A percentile compares a stretch with the other conserved stretches of the same genome.
These are phyloP conservation scores for Xylaria sp. DNA, from an alignment of 495 filamentous ascomycete species.

Conservation along the genomic window DNA sequence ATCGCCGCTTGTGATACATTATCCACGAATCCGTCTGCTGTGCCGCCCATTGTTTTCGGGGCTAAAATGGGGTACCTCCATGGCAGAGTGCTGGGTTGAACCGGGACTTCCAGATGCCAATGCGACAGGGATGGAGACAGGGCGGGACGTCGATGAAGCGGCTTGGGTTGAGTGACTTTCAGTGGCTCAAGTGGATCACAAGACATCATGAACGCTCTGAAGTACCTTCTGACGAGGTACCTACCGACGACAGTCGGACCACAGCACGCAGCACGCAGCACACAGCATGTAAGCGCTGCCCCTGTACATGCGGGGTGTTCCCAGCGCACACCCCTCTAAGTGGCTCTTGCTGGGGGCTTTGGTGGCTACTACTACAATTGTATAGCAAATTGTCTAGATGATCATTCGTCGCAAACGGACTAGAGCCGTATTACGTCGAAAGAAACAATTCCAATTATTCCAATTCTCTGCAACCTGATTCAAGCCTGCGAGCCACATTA, in stretches of 20 bases:
- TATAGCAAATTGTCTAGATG: conserved; percentile 14
- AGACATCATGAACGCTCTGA: conserved; percentile 7
- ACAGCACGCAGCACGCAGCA: background rate
- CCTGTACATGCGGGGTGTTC: conserved; percentile 24
- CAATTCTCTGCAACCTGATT: conserved; percentile 8
- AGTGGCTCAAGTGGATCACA: conserved; percentile 11
- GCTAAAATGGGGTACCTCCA: conserved; percentile 20
- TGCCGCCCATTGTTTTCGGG: conserved; percentile 18
- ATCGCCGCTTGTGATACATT: conserved; percentile 13
- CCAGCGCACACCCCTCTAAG: conserved; percentile 16
- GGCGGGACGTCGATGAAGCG: background rate
- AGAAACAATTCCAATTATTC: conserved; percentile 25
- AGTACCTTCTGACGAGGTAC: background rate
- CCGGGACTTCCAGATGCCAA: conserved; percentile 16
- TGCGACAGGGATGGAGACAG: background rate
- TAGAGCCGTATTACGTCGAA: conserved; percentile 10
- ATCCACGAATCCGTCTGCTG: conserved; percentile 26
- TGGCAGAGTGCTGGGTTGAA: background rate
- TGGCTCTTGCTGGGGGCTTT: background rate
- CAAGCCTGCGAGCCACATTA: background rate
- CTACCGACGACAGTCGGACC: background rate
- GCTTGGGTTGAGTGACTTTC: conserved; percentile 11
- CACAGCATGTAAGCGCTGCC: conserved; percentile 22
- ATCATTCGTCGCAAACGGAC: conserved; percentile 20
- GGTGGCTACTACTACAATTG: background rate